Base-by-base conservation (phyloP, 2,329 filamentous ascomycete genomes). In the Fusarium sp. region DNA sequence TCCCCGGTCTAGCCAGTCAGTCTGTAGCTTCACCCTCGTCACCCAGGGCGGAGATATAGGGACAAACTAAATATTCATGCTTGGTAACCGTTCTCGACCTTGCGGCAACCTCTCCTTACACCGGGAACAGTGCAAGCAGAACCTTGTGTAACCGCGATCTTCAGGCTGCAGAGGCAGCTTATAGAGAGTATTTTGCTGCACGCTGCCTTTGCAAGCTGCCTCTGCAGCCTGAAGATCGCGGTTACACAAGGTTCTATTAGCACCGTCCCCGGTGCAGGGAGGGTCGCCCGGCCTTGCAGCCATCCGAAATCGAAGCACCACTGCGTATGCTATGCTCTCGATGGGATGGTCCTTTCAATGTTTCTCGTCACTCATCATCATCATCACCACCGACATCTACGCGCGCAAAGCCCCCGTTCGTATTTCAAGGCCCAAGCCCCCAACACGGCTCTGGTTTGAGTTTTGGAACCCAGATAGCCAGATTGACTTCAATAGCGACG, bases 41-140 rank as follows among this genome's bases (percentile, higher is more conserved):
- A 53, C 35, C 49, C 56, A 50, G 61, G 61, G 61, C 61, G 44
- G 52, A 45, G 48, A 48, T 47, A 45, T 45, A 50, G 57, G 52
- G 57, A 57, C 61, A 41, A 62, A 45, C 21, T 57, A 41, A 62
- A 45, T 17, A 31, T 41, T 49, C 35, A 44, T 41, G 55, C 46
- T 47, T 38, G 56, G 36, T 57, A 39, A 44, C 48, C 47, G 39
- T 57, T 53, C 48, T 64, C 47, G 35, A 39, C 33, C 58, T 48
- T 25, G 19, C 19, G 19, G 4, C 19, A 19, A 19, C 19, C 19
- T 4, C 19, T 19, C 19, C 19, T n/a, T n/a, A n/a, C n/a, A n/a
- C n/a, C n/a, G n/a, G n/a, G n/a, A n/a, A n/a, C n/a, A n/a, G n/a
- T n/a, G n/a, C n/a, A n/a, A n/a, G n/a, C n/a, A n/a, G n/a, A n/a